Evolutionary conservation across 306 rosid genomes (phyloP).

Genomic region (Malus domestica): ASM211411v1 NC_041795.1:10841501-10842000

Average conservation of each 20-base stretch:
- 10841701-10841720: too few species aligned
- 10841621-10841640: neutral
- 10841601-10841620: neutral
- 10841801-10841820: slow-evolving; percentile 51
- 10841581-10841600: neutral
- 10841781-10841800: slow-evolving; percentile 43
- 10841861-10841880: slow-evolving; percentile 50
- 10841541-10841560: neutral
- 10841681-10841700: too few species aligned
- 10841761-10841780: neutral
- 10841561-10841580: neutral
- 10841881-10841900: slow-evolving; percentile 60
- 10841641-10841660: neutral
- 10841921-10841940: slow-evolving; percentile 80
- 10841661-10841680: neutral
- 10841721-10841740: too few species aligned
- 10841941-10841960: slow-evolving; percentile 83
- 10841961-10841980: too few species aligned
- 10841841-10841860: slow-evolving; percentile 35
- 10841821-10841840: slow-evolving; percentile 59
- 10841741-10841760: neutral
- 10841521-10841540: neutral
- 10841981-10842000: too few species aligned
- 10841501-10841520: neutral
- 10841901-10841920: slow-evolving; percentile 73